Conservation (phyloP, 2,329 filamentous ascomycete species). For the Fusarium foetens region DNA sequence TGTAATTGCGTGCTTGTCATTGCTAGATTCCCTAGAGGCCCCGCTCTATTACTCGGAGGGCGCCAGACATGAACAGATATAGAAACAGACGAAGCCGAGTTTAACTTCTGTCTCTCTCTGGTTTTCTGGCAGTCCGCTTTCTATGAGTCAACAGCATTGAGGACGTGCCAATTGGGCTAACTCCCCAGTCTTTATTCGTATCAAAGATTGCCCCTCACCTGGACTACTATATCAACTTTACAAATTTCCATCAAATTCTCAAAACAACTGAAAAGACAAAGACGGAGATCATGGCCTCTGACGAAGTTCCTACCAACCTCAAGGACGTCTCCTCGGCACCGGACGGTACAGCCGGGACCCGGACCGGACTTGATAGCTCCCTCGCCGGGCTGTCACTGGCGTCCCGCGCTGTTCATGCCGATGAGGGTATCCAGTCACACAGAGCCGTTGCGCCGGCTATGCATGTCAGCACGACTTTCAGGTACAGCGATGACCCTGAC, state of each 20-base stretch:
- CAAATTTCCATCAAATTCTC: background rate
- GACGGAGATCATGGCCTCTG: conserved; percentile 35
- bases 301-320: conserved; percentile 28
- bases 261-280: background rate
- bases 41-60: conserved; percentile 23
- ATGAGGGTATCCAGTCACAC: conserved; percentile 78
- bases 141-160: background rate
- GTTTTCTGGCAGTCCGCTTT: background rate
- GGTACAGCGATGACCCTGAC: conserved; percentile 78
- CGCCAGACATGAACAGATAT: conserved; percentile 1
- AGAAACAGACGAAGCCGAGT: background rate
- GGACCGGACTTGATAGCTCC: conserved; percentile 15
- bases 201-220: conserved; percentile 30
- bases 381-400: conserved; percentile 60
- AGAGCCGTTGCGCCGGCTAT: conserved; percentile 87
- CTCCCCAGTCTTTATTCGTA: background rate
- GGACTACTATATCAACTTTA: background rate
- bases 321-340: conserved; percentile 4
- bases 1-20: conserved; percentile 36
- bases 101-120: background rate
- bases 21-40: conserved; percentile 5
- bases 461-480: conserved; percentile 91
- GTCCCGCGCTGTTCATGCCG: conserved; percentile 82
- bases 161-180: background rate
- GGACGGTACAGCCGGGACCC: conserved; percentile 13